These are phyloP conservation scores for Dactylellina haptotyla DNA, from an alignment of 2,329 filamentous ascomycete species.

Conservation along the genomic window DNA sequence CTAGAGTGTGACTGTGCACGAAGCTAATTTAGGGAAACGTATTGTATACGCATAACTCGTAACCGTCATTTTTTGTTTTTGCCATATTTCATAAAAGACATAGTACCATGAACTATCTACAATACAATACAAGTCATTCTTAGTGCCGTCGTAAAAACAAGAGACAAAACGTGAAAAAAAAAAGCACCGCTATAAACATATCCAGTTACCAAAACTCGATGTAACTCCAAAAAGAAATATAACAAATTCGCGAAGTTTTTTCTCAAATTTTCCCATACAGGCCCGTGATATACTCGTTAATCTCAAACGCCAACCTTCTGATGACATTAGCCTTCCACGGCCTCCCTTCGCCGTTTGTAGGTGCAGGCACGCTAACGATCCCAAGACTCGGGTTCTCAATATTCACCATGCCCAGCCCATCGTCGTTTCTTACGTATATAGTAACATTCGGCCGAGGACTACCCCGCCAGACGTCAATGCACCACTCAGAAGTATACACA, in stretches of 20 bases:
- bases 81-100: too few species aligned
- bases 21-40: too few species aligned
- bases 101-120: too few species aligned
- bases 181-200: too few species aligned
- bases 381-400: conserved; percentile 67
- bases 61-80: too few species aligned
- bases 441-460: conserved; percentile 83
- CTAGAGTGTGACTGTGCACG: too few species aligned
- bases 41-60: too few species aligned
- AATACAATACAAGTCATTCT: too few species aligned
- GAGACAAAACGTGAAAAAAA: too few species aligned
- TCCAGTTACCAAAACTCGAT: neutral
- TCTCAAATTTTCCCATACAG: conserved; percentile 14
- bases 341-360: conserved; percentile 65
- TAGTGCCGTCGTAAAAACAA: too few species aligned
- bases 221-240: neutral
- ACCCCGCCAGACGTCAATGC: conserved; percentile 90
- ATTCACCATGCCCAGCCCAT: conserved; percentile 60
- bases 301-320: conserved; percentile 33
- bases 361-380: conserved; percentile 66
- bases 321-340: conserved; percentile 61
- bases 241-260: neutral
- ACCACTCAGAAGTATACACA: conserved; percentile 97
- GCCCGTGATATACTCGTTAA: conserved; percentile 26
- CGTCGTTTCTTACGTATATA: conserved; percentile 69